Conservation (phyloP, 805 yeast genomes). For the Lipomyces anomalus region DNA sequence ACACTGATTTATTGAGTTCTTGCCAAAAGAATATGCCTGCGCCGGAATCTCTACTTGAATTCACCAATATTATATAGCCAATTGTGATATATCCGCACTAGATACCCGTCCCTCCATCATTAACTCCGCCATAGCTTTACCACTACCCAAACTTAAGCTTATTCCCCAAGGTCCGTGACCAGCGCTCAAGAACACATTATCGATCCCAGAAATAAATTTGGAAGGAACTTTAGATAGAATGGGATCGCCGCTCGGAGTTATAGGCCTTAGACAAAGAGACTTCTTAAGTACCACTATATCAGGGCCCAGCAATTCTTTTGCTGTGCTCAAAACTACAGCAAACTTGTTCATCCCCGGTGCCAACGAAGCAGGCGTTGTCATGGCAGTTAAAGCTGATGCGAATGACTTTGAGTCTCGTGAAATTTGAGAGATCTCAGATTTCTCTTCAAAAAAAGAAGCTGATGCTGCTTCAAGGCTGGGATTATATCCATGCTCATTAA, state of each 20-base stretch:
- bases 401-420: too few species aligned
- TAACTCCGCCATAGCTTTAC: conserved; percentile 70
- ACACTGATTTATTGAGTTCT: too few species aligned
- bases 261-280: conserved; percentile 23
- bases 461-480: conserved; percentile 14
- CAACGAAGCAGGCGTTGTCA: background rate
- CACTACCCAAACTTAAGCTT: conserved; percentile 82
- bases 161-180: conserved; percentile 95
- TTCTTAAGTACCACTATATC: conserved; percentile 9
- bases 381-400: background rate
- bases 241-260: conserved; percentile 24
- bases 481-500: conserved; percentile 23
- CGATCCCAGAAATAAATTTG: conserved; percentile 9
- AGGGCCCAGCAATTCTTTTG: conserved; percentile 20
- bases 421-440: too few species aligned
- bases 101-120: conserved; percentile 52
- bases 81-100: conserved; percentile 18
- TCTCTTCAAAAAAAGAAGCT: background rate
- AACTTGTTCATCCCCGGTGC: conserved; percentile 6
- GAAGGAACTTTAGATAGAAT: conserved; percentile 20
- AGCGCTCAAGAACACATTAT: conserved; percentile 30
- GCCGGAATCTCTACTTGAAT: too few species aligned
- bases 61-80: too few species aligned
- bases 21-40: too few species aligned
- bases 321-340: conserved; percentile 7